These are phyloP conservation scores for Penicillium frequentans DNA, from an alignment of 2,329 filamentous ascomycete species.

Conservation along the genomic window DNA sequence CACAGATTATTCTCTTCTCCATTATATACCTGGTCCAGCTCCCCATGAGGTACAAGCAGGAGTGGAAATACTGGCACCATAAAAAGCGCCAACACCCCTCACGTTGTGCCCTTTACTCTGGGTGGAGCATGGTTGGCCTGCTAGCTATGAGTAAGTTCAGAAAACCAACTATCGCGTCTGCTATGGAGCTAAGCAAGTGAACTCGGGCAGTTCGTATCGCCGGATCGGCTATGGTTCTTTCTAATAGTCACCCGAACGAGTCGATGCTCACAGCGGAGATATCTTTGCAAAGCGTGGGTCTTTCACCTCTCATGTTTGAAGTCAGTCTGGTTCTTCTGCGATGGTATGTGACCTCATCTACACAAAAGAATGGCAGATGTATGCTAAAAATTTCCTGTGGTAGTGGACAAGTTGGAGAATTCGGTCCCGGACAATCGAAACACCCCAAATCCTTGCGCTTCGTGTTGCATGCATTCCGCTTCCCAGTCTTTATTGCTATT, in stretches of 20 bases:
- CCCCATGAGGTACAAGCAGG: conserved; percentile 23
- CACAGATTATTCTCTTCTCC: conserved; percentile 25
- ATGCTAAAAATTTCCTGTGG: background rate
- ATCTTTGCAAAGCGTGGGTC: conserved; percentile 25
- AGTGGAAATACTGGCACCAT: conserved; percentile 31
- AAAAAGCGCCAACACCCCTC: conserved; percentile 10
- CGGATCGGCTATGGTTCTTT: conserved; percentile 24
- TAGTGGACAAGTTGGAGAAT: conserved; percentile 28
- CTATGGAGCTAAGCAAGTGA: background rate
- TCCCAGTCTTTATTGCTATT: conserved; percentile 25
- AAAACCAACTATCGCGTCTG: background rate
- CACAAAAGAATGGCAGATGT: background rate
- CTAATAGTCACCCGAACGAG: conserved; percentile 14
- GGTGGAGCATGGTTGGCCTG: conserved; percentile 28
- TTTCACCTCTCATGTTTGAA: conserved; percentile 32
- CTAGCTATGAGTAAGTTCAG: conserved; percentile 24
- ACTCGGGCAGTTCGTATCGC: conserved; percentile 25
- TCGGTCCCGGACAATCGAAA: conserved; percentile 26
- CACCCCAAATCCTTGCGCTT: conserved; percentile 22
- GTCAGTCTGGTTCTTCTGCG: conserved; percentile 28
- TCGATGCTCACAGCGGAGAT: conserved; percentile 22
- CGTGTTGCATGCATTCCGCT: conserved; percentile 26
- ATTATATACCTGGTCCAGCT: conserved; percentile 22
- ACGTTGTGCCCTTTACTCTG: conserved; percentile 27
- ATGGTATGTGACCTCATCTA: conserved; percentile 16